Percentiles rank a stretch among this genome's conserved stretches.
These are phyloP conservation scores for Globisporangium perplexum DNA, from an alignment of 352 stramenopile species.

Conservation along the genomic window DNA sequence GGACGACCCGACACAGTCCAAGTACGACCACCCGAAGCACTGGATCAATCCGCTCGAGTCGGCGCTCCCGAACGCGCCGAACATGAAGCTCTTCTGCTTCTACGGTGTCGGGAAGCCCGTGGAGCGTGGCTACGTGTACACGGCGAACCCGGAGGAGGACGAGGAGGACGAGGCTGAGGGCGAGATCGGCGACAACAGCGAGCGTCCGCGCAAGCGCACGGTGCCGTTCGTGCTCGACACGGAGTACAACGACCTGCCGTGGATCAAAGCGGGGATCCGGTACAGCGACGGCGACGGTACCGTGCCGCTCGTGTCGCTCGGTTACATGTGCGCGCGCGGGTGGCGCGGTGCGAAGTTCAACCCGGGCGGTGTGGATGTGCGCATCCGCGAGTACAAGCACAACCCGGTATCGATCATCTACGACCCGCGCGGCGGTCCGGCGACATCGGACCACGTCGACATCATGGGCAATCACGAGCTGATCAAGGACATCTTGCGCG, in stretches of 20 bases:
- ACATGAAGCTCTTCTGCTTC: slow-evolving; percentile 93
- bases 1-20: slow-evolving; percentile 31
- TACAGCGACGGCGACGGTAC: slow-evolving; percentile 92
- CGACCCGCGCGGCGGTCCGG: slow-evolving; percentile 60
- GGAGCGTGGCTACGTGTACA: slow-evolving; percentile 79
- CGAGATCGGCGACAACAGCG: slow-evolving; percentile 13
- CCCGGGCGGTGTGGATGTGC: slow-evolving; percentile 80
- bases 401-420: slow-evolving; percentile 73
- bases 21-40: slow-evolving; percentile 61
- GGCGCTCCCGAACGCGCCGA: slow-evolving; percentile 85
- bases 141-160: slow-evolving; percentile 30
- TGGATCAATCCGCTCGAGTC: slow-evolving; percentile 88
- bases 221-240: slow-evolving; percentile 67
- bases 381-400: slow-evolving; percentile 72
- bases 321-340: slow-evolving; percentile 91
- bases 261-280: slow-evolving; percentile 72
- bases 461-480: slow-evolving; percentile 94
- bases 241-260: slow-evolving; percentile 51
- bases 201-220: slow-evolving; percentile 31
- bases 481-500: slow-evolving; percentile 69
- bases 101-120: slow-evolving; percentile 92
- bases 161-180: slow-evolving; percentile 31
- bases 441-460: slow-evolving; percentile 91
- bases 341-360: slow-evolving; percentile 87
- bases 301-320: slow-evolving; percentile 90